Evolutionary conservation across 2,329 filamentous ascomycete species (phyloP), one percentile per base, ranked within the genome.

Genomic region (Apiospora marii): DNA sequence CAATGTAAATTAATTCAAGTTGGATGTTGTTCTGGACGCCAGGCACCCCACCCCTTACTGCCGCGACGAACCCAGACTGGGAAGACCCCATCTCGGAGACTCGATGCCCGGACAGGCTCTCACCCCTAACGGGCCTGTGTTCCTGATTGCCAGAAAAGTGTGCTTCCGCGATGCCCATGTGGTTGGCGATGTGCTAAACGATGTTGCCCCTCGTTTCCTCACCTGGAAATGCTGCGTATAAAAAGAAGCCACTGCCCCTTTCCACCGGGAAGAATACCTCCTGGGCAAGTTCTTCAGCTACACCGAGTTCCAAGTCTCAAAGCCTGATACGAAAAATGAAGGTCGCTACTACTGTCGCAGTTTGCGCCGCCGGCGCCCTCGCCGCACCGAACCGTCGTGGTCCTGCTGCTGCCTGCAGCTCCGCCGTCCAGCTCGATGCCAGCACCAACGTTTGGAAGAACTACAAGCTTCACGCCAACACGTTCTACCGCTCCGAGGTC

Each of bases 401-500:
- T 14, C 51, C 67, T 24, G 72, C 51, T 19, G 72, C 72, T 41
- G 72, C 72, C 30, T 80, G 79, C 69, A 49, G 72, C 3, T 74
- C 77, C 16, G 77, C 80, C 27, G 80, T 81, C 74, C 77, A 73
- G 24, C 78, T 81, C 64, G 79, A 81, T 72, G 74, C 80, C 58
- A 76, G 70, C 73, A 79, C 77, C 77, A 81, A 81, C 73, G 78
- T 80, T 71, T 81, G 75, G 72, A 34, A 74, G 71, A 75, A 76
- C 19, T 80, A 80, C 77, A 81, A 73, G 74, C 77, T 80, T n/a
- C 78, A 80, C 76, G 72, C 80, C 58, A 81, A 81, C 77, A 78
- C 72, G 68, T 81, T 79, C 76, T 81, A 77, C 77, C 79, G 79
- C 16, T 48, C 53, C 24, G 80, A 81, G 73, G 80, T 81, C 68